A percentile compares a stretch with the other conserved stretches of the same genome.
Evolutionary conservation across 208 protist species (phyloP).

Genomic region (Crithidia fasciculata): DNA sequence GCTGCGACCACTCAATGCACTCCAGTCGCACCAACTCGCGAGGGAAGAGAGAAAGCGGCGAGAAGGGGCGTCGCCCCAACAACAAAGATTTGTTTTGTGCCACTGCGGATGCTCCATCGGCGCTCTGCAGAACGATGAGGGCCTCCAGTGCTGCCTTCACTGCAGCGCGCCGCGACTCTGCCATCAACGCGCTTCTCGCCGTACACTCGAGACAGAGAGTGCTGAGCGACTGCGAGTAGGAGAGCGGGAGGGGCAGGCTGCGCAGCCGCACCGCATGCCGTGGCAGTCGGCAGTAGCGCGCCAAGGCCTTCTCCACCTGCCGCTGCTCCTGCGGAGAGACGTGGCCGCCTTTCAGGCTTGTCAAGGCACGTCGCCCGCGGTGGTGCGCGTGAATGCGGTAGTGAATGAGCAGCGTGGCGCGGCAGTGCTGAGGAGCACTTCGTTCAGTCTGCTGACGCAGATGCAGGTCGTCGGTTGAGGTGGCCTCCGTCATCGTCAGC

Average conservation of each 20-base stretch:
- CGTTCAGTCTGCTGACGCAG: not conserved
- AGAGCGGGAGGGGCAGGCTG: conserved; percentile 18
- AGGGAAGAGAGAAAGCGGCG: conserved; percentile 7
- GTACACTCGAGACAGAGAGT: conserved; percentile 20
- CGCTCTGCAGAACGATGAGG: not conserved
- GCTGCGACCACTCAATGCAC: conserved; percentile 20
- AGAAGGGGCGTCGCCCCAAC: not conserved
- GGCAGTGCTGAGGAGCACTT: not conserved
- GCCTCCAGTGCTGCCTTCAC: not conserved
- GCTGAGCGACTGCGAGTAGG: conserved; percentile 20
- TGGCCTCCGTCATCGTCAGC: conserved; percentile 21
- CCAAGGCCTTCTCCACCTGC: not conserved
- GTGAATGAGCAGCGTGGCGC: conserved; percentile 23
- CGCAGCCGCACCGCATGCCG: conserved; percentile 10
- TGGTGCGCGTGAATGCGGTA: conserved; percentile 1
- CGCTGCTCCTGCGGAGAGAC: conserved; percentile 8
- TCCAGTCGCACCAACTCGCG: conserved; percentile 25
- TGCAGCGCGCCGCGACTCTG: not conserved
- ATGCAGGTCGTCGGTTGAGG: not conserved
- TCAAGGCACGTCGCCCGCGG: not conserved
- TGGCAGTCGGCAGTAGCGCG: conserved; percentile 18
- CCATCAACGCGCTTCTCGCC: not conserved
- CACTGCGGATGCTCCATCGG: too few species aligned
- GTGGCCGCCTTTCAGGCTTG: not conserved
- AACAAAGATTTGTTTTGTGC: not conserved